These are phyloP conservation scores for Amyloporia xantha DNA, from an alignment of 768 basidiomycete genomes.

Conservation along the genomic window DNA sequence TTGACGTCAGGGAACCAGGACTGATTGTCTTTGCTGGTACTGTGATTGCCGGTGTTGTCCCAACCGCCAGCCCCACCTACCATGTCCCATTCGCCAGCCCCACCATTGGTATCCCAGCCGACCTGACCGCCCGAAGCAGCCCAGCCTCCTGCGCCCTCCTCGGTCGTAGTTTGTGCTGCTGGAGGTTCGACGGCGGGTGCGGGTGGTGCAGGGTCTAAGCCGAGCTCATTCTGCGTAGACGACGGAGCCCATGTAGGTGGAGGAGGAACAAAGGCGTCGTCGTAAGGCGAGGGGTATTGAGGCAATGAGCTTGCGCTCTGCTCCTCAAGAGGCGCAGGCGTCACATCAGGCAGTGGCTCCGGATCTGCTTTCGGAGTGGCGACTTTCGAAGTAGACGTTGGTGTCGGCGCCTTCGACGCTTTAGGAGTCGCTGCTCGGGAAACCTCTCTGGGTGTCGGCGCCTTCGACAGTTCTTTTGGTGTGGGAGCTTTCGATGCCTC, in stretches of 20 bases:
- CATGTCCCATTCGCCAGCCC: not conserved
- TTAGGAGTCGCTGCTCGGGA: constrained; percentile 12
- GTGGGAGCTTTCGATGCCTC: constrained; percentile 7
- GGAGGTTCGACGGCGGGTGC: not conserved
- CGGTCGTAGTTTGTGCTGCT: not conserved
- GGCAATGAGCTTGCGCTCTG: not conserved
- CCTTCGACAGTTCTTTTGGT: constrained; percentile 12
- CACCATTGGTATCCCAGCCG: not conserved
- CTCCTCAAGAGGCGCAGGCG: not conserved
- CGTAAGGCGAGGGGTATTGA: not conserved
- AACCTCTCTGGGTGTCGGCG: constrained; percentile 11
- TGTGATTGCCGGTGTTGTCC: not conserved
- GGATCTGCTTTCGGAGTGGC: constrained; percentile 11
- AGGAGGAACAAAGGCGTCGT: constrained; percentile 1
- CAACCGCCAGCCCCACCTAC: not conserved
- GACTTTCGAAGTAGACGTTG: constrained; percentile 10
- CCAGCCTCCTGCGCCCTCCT: not conserved
- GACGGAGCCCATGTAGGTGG: constrained; percentile 1
- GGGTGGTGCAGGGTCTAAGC: not conserved
- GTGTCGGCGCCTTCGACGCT: constrained; percentile 12
- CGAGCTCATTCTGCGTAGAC: not conserved
- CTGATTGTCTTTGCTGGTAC: not conserved
- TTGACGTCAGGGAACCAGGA: not conserved
- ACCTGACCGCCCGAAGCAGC: not conserved
- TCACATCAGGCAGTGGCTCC: constrained; percentile 6